A percentile compares a stretch with the other conserved stretches of the same genome.
phyloP scores from a whole-genome alignment of 2,329 filamentous ascomycete species.

The Hypoxylon sp. region DNA sequence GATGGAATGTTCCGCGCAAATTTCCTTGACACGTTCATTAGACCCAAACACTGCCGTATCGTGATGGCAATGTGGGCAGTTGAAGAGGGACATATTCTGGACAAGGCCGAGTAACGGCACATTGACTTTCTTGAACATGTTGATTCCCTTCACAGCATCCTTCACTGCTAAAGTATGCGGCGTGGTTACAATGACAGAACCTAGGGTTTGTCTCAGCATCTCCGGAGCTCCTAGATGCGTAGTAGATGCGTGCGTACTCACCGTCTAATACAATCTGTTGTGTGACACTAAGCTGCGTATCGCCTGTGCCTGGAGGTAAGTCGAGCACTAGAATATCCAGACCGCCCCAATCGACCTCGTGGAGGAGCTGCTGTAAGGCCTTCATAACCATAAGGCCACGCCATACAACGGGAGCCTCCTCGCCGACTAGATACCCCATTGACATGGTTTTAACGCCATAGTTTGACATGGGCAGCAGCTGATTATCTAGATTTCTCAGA shows the following conservation, averaged over 20 bases:
- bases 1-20: slow-evolving; percentile 81
- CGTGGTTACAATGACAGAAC: slow-evolving; percentile 89
- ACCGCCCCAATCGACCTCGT: slow-evolving; percentile 94
- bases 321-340: slow-evolving; percentile 92
- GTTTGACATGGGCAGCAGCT: slow-evolving; percentile 88
- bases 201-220: slow-evolving; percentile 57
- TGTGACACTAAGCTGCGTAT: slow-evolving; percentile 96
- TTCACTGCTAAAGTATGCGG: slow-evolving; percentile 94
- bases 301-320: slow-evolving; percentile 92
- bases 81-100: slow-evolving; percentile 91
- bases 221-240: slow-evolving; percentile 6
- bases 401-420: slow-evolving; percentile 90
- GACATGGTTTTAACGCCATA: slow-evolving; percentile 99
- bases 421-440: slow-evolving; percentile 92
- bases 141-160: slow-evolving; percentile 91
- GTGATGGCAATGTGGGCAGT: slow-evolving; percentile 82
- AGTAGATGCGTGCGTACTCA: slow-evolving; percentile 52
- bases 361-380: slow-evolving; percentile 92
- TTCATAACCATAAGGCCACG: slow-evolving; percentile 98
- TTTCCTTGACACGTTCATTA: slow-evolving; percentile 72
- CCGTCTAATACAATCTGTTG: slow-evolving; percentile 94
- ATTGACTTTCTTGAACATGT: slow-evolving; percentile 90
- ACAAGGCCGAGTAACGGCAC: slow-evolving; percentile 89
- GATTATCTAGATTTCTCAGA: slow-evolving; percentile 70
- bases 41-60: slow-evolving; percentile 82